Base-by-base conservation (phyloP, 257 asterid species). In the Fraxinus anomala region DNA sequence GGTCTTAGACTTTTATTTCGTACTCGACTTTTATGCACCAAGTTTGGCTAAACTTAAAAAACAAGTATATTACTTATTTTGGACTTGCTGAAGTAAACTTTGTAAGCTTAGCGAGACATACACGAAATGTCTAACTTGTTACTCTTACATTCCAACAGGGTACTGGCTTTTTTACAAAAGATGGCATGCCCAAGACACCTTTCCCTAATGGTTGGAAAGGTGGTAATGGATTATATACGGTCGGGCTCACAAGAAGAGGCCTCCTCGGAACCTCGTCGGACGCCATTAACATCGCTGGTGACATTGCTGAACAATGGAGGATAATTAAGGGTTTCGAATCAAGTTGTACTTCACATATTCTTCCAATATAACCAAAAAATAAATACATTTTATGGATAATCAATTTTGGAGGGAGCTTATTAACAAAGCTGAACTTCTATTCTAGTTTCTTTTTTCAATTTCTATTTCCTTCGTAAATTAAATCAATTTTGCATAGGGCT, bases 151-250 rank as follows among this genome's bases (percentile, higher is more conserved):
- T 21, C 7, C 44, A 69, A 77, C 68, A 92, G 97, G 96, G 91
- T 7, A 79, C 80, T 23, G 93, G 91, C 73, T 92, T 92, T 79
- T 94, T 91, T 82, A 87, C 96, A 4, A 49, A 84, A 75, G 94
- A 91, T 13, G 99, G 99, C 21, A 90, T 95, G 94, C 98, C 98
- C 0, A 91, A 72, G 65, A 67, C 83, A 19, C 89, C 91, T 31
- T 95, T 95, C 87, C 99, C 99, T 8, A 75, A 89, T 80, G 91
- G 97, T 31, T 95, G 99, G 99, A 95, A 89, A 80, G 99, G 98
- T 0, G 92, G 82, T 66, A 88, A 88, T 0, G 99, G 99, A 67
- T 83, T 95, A 80, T 91, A 92, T 78, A 89, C 89, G 47, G 99
- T 88, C 1, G 99, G 99, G 75, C 92, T 95, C 88, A 91, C 99